These are phyloP conservation scores for Coix lacrymajobi DNA, from an alignment of 176 grass and related monocot genomes.

Conservation along the genomic window DNA sequence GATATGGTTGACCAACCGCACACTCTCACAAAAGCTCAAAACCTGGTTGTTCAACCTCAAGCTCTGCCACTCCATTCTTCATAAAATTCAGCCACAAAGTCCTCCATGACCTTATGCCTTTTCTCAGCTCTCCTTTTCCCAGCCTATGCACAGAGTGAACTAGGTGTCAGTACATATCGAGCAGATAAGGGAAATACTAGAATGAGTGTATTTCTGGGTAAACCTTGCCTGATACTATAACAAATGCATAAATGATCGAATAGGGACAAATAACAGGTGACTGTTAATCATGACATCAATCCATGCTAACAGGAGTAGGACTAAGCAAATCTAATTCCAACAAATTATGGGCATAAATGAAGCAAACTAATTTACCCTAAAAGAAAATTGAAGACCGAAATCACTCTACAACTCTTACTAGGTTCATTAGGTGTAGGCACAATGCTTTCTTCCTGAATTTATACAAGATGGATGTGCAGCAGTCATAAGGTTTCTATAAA, in stretches of 20 bases:
- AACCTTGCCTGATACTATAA: not conserved
- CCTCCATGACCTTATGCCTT: slow-evolving; percentile 82
- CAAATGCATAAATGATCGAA: not conserved
- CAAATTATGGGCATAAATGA: not conserved
- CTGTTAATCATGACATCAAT: slow-evolving; percentile 1
- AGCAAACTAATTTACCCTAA: not conserved
- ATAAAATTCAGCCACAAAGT: slow-evolving; percentile 81
- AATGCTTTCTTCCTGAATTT: not conserved
- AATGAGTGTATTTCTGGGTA: not conserved
- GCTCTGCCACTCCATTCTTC: slow-evolving; percentile 81
- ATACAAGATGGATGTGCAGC: not conserved
- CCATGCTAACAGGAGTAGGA: not conserved
- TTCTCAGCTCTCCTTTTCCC: slow-evolving; percentile 84
- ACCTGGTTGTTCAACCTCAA: slow-evolving; percentile 47
- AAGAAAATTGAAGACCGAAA: not conserved
- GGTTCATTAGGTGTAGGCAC: not conserved
- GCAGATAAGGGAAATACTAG: not conserved
- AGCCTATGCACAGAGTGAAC: slow-evolving; percentile 34
- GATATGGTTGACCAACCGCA: slow-evolving; percentile 41
- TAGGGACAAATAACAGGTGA: not conserved
- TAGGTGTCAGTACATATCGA: not conserved
- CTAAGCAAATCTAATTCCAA: not conserved
- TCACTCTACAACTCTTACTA: slow-evolving; percentile 8
- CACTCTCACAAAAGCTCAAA: slow-evolving; percentile 29
- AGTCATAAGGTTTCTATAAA: not conserved